Evolutionary conservation across 208 protist genomes (phyloP), one percentile per base, ranked within the genome.

Genomic region (Leishmania gerbilli): DNA sequence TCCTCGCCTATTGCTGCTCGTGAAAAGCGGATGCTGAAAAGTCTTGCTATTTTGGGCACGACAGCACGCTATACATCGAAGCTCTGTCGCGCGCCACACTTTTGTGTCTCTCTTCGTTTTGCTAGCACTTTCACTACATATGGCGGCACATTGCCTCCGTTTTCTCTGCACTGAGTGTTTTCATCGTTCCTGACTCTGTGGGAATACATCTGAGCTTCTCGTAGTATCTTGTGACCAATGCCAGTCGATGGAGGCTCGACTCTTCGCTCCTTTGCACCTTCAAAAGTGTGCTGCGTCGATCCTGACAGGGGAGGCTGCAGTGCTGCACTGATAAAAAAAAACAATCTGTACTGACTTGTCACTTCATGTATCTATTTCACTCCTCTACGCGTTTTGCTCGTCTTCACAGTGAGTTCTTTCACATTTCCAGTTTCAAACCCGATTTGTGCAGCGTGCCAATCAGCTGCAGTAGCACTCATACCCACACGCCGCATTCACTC

Each of bases 331-430:
- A 71, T 17, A 42, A 47, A 71, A 55, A 71, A 55, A 74, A 47
- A 37, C 24, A 6, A 21, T 55, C 45, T 55, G 9, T 5, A 53
- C 27, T 31, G 67, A 45, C n/a, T 51, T 74, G 19, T 40, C 37
- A 45, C 40, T 53, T 74, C 45, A 55, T 74, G 40, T 74, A 34
- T 37, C 45, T 74, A 51, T 19, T 37, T 45, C n/a, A 55, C 51
- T 76, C n/a, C 56, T 64, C 37, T 64, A 34, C 24, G 51, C 65
- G 27, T 69, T 67, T 68, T 76, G 60, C 62, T n/a, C 45, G 55
- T 68, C 21, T 65, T 49, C n/a, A 34, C 40, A 55, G 45, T 74
- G 19, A 34, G 21, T 37, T 53, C 24, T 74, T 74, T 53, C 47
- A 74, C 2, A 34, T 40, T 53, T 45, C 21, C 40, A 74, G 69